Base-by-base conservation (phyloP, 2,329 filamentous ascomycete species). In the Canariomyces notabilis region DNA sequence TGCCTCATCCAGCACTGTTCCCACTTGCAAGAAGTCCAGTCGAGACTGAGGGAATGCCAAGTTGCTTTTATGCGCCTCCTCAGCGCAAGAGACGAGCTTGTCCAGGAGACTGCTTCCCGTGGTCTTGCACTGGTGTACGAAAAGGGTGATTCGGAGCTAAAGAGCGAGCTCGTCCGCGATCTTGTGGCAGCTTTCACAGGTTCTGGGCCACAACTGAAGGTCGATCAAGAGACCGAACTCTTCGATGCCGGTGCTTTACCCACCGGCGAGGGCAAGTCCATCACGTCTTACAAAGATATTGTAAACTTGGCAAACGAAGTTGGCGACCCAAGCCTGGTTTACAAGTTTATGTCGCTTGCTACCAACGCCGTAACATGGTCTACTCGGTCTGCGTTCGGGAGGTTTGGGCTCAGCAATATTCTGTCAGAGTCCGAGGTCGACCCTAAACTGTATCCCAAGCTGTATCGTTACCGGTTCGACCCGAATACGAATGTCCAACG, bases 231-330 rank as follows among this genome's bases (percentile, higher is more conserved):
- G 42, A 98, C 93, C 0, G 87, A 97, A 64, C 73, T 98, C 1
- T 97, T 97, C 57, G 91, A 97, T 49, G 85, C 87, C 1, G 93
- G 93, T 5, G 87, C 88, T 2, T 67, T 97, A 11, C 90, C 90
- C 0, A 97, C 90, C 0, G 89, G 90, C 3, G 89, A 95, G 54
- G 89, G 89, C 6, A 88, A 78, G 55, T 89, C 89, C 0, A 80
- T 97, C 45, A 96, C 89, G 0, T 97, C 91, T 0, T 98, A 98
- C 71, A 95, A 95, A 63, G 93, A 98, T 61, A 97, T 98, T 55
- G 87, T 98, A 65, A 93, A 77, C 56, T 73, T 98, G 38, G 93
- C 93, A n/a, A 88, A 91, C 35, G 93, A 98, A 67, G 90, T 96
- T 26, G 93, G 93, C 9, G 91, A 98, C 59, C 91, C 93, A 48